Evolutionary conservation across 2,329 filamentous ascomycete species (phyloP).

Genomic region (Dichotomopilus funicola): DNA sequence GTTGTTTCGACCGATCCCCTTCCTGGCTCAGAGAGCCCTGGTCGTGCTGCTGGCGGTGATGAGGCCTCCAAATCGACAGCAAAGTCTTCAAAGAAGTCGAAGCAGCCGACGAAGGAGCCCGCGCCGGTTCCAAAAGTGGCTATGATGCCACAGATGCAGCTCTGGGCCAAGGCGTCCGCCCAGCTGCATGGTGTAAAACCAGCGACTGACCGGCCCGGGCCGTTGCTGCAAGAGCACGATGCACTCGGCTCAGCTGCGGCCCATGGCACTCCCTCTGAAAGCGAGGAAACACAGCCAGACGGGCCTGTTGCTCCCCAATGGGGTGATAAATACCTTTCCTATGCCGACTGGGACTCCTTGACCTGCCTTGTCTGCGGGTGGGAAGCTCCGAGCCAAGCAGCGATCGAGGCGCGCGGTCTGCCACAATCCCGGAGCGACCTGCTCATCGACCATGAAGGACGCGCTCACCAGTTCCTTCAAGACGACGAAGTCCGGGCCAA

Average conservation of each 20-base stretch:
- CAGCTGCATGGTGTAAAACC: constrained; percentile 53
- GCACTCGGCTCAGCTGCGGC: background rate
- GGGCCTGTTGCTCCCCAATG: constrained; percentile 25
- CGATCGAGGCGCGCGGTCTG: constrained; percentile 24
- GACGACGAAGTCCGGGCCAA: constrained; percentile 20
- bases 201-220: constrained; percentile 21
- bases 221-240: constrained; percentile 22
- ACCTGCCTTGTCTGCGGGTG: constrained; percentile 55
- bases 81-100: constrained; percentile 43
- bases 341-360: constrained; percentile 45
- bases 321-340: constrained; percentile 45
- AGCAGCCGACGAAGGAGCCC: constrained; percentile 42
- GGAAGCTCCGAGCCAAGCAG: constrained; percentile 45
- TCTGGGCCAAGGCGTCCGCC: constrained; percentile 65
- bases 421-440: constrained; percentile 23
- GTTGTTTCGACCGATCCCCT: constrained; percentile 49
- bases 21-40: constrained; percentile 29
- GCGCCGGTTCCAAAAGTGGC: constrained; percentile 42
- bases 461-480: constrained; percentile 48
- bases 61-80: constrained; percentile 23
- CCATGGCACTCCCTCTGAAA: constrained; percentile 3
- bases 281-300: constrained; percentile 14
- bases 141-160: constrained; percentile 59
- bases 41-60: constrained; percentile 32
- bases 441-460: constrained; percentile 47